Evolutionary conservation across 2,329 filamentous ascomycete species (phyloP), one percentile per base, ranked within the genome.

Genomic region (Ophiognomonia clavigignenti-juglandacearum): DNA sequence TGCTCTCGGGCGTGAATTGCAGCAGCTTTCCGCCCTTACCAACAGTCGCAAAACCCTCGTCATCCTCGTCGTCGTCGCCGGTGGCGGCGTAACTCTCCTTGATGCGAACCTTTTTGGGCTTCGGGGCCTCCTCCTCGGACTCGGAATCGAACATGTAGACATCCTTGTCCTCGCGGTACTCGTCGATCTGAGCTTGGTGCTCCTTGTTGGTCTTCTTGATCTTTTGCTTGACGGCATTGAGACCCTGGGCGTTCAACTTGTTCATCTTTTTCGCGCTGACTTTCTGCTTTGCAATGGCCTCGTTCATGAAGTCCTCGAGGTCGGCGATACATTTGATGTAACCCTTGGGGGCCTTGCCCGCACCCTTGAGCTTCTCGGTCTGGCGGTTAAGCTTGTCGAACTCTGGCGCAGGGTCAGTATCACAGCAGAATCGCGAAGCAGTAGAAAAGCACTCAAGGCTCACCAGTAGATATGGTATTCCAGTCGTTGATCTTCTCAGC

Each of bases 121-220:
- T 74, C 13, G 72, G 69, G 23, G 72, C 71, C 29, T 85, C 84
- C 59, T 86, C 85, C 55, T 91, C 86, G 43, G 88, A 84, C 19
- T 90, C 83, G 37, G 87, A 88, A 27, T 52, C 50, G 65, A 86
- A 83, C 87, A 96, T 90, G 71, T 85, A 97, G 16, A 73, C 83
- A 55, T 92, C 89, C 68, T 92, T 89, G 67, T 95, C 82, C 54
- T 81, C 84, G 57, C 87, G 80, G 74, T 92, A 98, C 54, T 84
- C 80, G 58, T 96, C 89, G 60, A 98, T 85, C 63, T 96, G 88
- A 53, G 79, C 75, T 62, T 88, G 82, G 71, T 92, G 92, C 55
- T 97, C 92, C 73, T 95, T 95, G 78, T 92, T 95, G 73, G 92
- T 92, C 81, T 96, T 97, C 82, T 92, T 91, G 75, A 98, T 89